phyloP scores from a whole-genome alignment of 2,329 filamentous ascomycete species.

The Alternaria novae-zelandiae region DNA sequence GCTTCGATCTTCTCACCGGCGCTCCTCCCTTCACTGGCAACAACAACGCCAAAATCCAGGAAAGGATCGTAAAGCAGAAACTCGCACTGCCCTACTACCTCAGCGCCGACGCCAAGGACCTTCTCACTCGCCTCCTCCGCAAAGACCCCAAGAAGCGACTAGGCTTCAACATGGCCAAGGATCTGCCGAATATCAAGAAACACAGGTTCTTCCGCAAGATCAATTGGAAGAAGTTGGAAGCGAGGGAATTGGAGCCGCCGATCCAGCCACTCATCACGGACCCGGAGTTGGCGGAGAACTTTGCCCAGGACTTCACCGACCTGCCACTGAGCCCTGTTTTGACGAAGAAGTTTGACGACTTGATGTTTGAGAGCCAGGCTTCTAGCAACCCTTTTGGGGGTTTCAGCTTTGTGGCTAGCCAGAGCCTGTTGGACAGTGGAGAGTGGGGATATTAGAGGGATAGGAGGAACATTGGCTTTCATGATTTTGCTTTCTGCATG shows the following conservation, averaged over 20 bases:
- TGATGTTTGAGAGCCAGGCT: slow-evolving; percentile 38
- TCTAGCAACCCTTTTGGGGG: slow-evolving; percentile 59
- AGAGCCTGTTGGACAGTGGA: slow-evolving; percentile 55
- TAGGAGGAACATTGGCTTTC: background rate
- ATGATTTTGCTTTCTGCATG: background rate
- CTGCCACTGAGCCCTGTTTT: slow-evolving; percentile 77
- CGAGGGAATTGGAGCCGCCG: slow-evolving; percentile 82
- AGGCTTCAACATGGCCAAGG: slow-evolving; percentile 86
- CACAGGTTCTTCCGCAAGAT: slow-evolving; percentile 98
- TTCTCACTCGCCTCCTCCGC: slow-evolving; percentile 85
- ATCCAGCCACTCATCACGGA: slow-evolving; percentile 95
- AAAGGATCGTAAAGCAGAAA: slow-evolving; percentile 95
- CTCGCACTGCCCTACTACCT: slow-evolving; percentile 88
- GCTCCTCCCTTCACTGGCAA: slow-evolving; percentile 87
- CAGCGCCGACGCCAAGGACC: slow-evolving; percentile 88
- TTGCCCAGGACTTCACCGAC: slow-evolving; percentile 88
- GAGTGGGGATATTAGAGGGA: slow-evolving; percentile 39
- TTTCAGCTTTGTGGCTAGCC: slow-evolving; percentile 61
- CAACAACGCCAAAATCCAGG: slow-evolving; percentile 93
- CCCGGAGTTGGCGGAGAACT: slow-evolving; percentile 95
- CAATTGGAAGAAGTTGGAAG: slow-evolving; percentile 87
- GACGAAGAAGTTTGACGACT: slow-evolving; percentile 37
- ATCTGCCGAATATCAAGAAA: slow-evolving; percentile 82
- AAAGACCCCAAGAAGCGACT: slow-evolving; percentile 93
- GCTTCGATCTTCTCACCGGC: slow-evolving; percentile 91